Evolutionary conservation across 139 green algal genomes (phyloP).

Genomic region (Haematococcus lacustris): DNA sequence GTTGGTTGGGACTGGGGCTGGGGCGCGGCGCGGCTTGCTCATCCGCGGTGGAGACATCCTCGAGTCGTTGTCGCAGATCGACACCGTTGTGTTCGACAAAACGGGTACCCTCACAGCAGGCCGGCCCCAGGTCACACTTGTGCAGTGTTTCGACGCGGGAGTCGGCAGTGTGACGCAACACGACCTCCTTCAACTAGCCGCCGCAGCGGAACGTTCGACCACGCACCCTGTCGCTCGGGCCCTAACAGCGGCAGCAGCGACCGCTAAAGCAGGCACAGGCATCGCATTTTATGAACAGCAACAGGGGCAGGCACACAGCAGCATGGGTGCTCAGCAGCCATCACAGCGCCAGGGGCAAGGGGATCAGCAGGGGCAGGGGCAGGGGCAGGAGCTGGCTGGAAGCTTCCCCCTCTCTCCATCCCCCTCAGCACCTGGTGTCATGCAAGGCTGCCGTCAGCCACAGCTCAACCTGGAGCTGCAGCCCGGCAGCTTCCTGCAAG

Average conservation of each 20-base stretch:
- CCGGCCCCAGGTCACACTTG: slow-evolving; percentile 52
- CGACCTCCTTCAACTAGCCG: slow-evolving; percentile 60
- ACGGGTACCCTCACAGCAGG: slow-evolving; percentile 87
- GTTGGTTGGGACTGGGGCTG: slow-evolving; percentile 78
- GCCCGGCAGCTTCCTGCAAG: slow-evolving; percentile 53
- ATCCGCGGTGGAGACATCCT: slow-evolving; percentile 79
- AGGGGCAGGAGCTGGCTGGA: no score
- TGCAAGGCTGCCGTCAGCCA: no score
- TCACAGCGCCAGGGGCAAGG: no score
- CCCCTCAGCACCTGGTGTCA: no score
- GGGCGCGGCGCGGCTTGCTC: slow-evolving; percentile 70
- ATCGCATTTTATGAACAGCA: no score
- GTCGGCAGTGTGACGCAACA: background rate
- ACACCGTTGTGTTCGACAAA: slow-evolving; percentile 93
- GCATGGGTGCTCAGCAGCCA: no score
- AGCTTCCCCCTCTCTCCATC: no score
- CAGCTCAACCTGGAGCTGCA: no score
- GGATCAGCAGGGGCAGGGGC: no score
- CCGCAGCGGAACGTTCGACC: slow-evolving; percentile 60
- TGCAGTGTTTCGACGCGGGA: background rate
- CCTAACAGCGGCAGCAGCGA: slow-evolving; percentile 1
- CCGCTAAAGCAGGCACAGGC: background rate
- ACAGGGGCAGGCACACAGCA: no score
- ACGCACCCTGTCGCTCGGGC: slow-evolving; percentile 69
- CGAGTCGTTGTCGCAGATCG: slow-evolving; percentile 63